Base-by-base conservation (phyloP, 495 filamentous ascomycete genomes). In the Lichenothelia convexa region DNA sequence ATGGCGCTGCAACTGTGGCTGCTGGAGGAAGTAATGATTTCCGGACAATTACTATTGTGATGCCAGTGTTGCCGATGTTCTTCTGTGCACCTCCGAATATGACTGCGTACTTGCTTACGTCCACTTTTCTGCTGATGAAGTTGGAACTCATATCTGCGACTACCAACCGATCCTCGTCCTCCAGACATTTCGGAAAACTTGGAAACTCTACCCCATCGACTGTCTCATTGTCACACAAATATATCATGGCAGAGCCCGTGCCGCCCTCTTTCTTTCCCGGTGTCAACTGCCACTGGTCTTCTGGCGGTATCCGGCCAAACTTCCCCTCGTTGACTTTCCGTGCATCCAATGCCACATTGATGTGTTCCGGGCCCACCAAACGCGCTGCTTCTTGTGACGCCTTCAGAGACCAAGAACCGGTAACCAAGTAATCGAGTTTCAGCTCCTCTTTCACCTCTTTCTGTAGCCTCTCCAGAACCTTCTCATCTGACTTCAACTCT, bases 201-300 rank as follows among this genome's bases (percentile, higher is more conserved):
- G 78, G 82, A 48, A 86, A 93, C 51, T 95, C 87, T n/a, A 94
- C 82, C 33, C 89, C 87, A 55, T 93, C 86, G 4, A 87, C 80
- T 0, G 81, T 87, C 64, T 94, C 87, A 44, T 94, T 94, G 55
- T 89, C 82, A 57, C 87, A 94, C 48, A 73, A 82, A 58, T 94
- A 94, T 4, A 85, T 75, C 50, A 86, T 65, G 1, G 84, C 79
- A n/a, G 78, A 56, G 18, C 51, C 61, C 29, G 59, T 61, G 5
- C 65, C 63, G 21, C 58, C 60, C 30, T 62, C 53, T 34, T 47
- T 42, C 48, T 57, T 68, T 18, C 69, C 65, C 17, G 71, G 65
- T 35, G 73, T 83, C 40, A 91, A 63, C 8, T 64, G 75, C 87
- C 86, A 95, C 9, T 64, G 65, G 36, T 65, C 64, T 55, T 84